Conservation (phyloP, 257 asterid species). For the Fraxinus quadrangulata region DNA sequence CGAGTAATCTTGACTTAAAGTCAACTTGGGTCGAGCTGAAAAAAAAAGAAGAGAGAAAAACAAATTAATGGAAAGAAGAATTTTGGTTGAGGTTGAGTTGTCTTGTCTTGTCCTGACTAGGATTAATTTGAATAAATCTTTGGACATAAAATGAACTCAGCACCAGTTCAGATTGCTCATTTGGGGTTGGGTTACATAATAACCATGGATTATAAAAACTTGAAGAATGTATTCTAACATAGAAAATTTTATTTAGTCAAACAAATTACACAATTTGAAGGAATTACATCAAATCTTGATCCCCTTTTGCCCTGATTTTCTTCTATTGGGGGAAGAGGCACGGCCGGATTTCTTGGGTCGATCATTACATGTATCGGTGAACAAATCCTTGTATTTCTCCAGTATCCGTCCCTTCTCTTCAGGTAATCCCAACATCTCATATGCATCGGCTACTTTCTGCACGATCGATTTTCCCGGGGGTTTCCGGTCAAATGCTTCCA, state of each 20-base stretch:
- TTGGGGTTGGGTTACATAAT: not conserved
- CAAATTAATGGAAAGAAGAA: not conserved
- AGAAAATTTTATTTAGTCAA: not conserved
- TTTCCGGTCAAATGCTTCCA: slow-evolving; percentile 75
- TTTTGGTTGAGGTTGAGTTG: not conserved
- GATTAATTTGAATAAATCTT: not conserved
- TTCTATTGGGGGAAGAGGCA: slow-evolving; percentile 30
- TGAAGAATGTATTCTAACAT: not conserved
- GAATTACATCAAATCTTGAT: not conserved
- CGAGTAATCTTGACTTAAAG: not conserved
- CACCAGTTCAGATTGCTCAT: no score
- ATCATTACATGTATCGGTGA: slow-evolving; percentile 34
- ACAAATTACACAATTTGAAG: not conserved
- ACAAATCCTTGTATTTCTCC: slow-evolving; percentile 70
- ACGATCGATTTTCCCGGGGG: slow-evolving; percentile 78
- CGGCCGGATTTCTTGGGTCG: slow-evolving; percentile 38
- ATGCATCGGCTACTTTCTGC: slow-evolving; percentile 75
- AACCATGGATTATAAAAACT: not conserved
- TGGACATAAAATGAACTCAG: no score
- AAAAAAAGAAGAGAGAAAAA: no score
- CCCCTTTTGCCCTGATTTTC: slow-evolving; percentile 18
- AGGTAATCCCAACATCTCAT: slow-evolving; percentile 56
- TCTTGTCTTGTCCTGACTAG: not conserved
- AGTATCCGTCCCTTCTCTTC: slow-evolving; percentile 70
- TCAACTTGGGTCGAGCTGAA: not conserved